phyloP scores from a whole-genome alignment of 139 green algal genomes.

The Tetratostichococcus sp. region DNA sequence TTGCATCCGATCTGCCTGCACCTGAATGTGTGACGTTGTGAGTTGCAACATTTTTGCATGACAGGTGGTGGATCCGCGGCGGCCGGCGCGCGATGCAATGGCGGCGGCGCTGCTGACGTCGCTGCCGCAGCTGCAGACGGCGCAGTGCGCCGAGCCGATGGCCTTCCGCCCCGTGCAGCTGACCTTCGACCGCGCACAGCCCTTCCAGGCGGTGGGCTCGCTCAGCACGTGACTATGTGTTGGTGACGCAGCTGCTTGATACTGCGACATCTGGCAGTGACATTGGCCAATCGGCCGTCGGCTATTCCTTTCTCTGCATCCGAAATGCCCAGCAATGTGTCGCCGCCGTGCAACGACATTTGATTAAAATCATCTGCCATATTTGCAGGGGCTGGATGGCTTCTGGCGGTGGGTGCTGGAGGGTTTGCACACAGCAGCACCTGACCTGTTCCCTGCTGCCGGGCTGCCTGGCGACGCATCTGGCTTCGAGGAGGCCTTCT shows the following conservation, averaged over 20 bases:
- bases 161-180: not conserved
- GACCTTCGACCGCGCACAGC: not conserved
- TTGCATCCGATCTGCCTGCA: no score
- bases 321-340: not conserved
- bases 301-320: no score
- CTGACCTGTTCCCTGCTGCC: not conserved
- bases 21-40: not conserved
- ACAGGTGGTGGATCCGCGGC: not conserved
- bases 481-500: not conserved
- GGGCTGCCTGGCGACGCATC: not conserved
- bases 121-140: not conserved
- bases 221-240: no score
- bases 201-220: not conserved
- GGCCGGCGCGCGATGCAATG: not conserved
- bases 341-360: no score
- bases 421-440: not conserved
- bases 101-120: not conserved
- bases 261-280: no score
- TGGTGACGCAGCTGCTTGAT: no score
- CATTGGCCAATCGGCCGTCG: no score
- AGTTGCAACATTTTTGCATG: no score
- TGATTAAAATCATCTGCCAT: no score
- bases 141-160: not conserved
- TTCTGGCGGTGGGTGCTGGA: constrained; percentile 1
- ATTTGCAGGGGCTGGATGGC: not conserved